Percentiles rank a stretch among this genome's conserved stretches.
phyloP scores from a whole-genome alignment of 805 yeast species.

The Kazachstania kunashirensis region DNA sequence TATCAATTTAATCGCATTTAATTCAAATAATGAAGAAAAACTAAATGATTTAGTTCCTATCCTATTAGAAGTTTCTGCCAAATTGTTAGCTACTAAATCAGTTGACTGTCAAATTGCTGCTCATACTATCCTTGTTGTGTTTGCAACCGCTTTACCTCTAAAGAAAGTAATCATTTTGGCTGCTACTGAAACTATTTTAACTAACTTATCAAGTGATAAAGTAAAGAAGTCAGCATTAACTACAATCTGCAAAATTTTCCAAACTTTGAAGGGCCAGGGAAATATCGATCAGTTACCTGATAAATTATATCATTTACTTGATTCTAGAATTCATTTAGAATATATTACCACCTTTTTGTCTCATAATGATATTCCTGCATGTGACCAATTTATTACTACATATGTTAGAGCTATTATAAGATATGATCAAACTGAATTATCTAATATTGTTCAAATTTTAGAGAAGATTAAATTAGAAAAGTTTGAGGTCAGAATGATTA shows the following conservation, averaged over 20 bases:
- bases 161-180: conserved; percentile 45
- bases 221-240: conserved; percentile 37
- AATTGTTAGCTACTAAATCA: conserved; percentile 38
- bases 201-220: conserved; percentile 33
- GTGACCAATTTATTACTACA: conserved; percentile 36
- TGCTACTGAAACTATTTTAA: conserved; percentile 48
- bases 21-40: conserved; percentile 32
- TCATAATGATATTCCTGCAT: conserved; percentile 16
- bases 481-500: conserved; percentile 31
- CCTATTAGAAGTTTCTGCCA: conserved; percentile 49
- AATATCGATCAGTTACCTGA: conserved; percentile 34
- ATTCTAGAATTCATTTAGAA: conserved; percentile 15
- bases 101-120: conserved; percentile 72
- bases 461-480: conserved; percentile 28
- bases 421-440: conserved; percentile 33
- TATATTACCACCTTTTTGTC: conserved; percentile 16
- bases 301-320: conserved; percentile 30
- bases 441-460: conserved; percentile 31
- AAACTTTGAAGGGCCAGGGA: conserved; percentile 35
- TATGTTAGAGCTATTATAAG: conserved; percentile 37
- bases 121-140: conserved; percentile 70
- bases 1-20: conserved; percentile 57
- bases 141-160: conserved; percentile 64
- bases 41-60: conserved; percentile 46
- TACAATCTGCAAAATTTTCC: conserved; percentile 40